phyloP scores from a whole-genome alignment of 495 filamentous ascomycete genomes.

The Cercophora scortea region DNA sequence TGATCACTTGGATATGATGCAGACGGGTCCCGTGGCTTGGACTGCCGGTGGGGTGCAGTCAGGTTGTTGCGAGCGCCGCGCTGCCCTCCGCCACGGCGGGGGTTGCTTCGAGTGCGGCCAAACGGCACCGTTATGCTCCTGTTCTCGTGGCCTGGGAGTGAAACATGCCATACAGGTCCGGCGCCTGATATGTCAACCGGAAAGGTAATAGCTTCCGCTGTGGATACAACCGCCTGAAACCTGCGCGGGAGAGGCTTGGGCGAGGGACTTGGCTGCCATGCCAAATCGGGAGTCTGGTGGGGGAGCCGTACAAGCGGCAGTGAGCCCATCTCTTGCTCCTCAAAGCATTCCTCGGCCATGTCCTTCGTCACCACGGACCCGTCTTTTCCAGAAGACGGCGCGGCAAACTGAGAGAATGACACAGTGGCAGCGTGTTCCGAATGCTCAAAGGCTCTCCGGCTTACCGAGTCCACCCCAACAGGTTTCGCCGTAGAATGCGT shows the following conservation, averaged over 20 bases:
- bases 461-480: constrained; percentile 49
- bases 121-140: constrained; percentile 33
- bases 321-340: constrained; percentile 75
- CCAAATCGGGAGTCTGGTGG: constrained; percentile 44
- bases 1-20: constrained; percentile 14
- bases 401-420: constrained; percentile 30
- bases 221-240: constrained; percentile 25
- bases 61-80: constrained; percentile 17
- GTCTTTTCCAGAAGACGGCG: constrained; percentile 3
- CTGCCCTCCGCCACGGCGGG: constrained; percentile 32
- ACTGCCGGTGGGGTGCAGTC: constrained; percentile 15
- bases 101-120: constrained; percentile 36
- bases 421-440: constrained; percentile 39
- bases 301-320: constrained; percentile 63
- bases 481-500: constrained; percentile 13
- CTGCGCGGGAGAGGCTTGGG: constrained; percentile 32
- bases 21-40: constrained; percentile 16
- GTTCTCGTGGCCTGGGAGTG: constrained; percentile 34
- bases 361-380: constrained; percentile 42
- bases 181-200: constrained; percentile 27
- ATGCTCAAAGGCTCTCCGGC: constrained; percentile 54
- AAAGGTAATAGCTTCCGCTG: constrained; percentile 34
- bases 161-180: constrained; percentile 35
- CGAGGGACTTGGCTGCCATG: constrained; percentile 37
- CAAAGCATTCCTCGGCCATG: constrained; percentile 73